These are phyloP conservation scores for Myxozyma vanderwaltii DNA, from an alignment of 805 yeast genomes.

Conservation along the genomic window DNA sequence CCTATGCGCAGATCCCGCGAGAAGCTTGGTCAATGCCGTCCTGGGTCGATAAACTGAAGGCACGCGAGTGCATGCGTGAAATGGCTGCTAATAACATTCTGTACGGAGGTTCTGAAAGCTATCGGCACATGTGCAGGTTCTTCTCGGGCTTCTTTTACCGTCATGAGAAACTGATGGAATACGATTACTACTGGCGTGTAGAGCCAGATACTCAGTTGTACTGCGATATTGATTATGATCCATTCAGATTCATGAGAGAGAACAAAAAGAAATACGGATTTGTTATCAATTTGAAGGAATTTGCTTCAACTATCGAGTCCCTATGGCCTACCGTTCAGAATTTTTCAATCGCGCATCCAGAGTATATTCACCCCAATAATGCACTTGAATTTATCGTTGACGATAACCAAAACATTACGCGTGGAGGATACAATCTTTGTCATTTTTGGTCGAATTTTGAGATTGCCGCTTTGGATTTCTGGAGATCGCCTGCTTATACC, in stretches of 20 bases:
- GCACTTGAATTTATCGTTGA: slow-evolving; percentile 60
- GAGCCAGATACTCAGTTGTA: slow-evolving; percentile 77
- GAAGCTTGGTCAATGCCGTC: slow-evolving; percentile 61
- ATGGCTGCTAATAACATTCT: slow-evolving; percentile 51
- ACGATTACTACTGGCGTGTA: slow-evolving; percentile 77
- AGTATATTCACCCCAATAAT: slow-evolving; percentile 63
- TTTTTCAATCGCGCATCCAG: slow-evolving; percentile 50
- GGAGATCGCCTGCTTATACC: slow-evolving; percentile 55
- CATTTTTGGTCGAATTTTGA: slow-evolving; percentile 84
- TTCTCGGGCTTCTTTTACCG: slow-evolving; percentile 73
- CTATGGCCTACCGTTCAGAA: slow-evolving; percentile 61
- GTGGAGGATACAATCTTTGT: slow-evolving; percentile 63
- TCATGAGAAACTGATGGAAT: slow-evolving; percentile 58
- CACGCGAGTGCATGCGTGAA: slow-evolving; percentile 49
- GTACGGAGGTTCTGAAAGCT: slow-evolving; percentile 62
- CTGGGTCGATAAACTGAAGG: slow-evolving; percentile 58
- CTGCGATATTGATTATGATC: slow-evolving; percentile 69
- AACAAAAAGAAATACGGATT: slow-evolving; percentile 66
- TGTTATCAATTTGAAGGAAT: slow-evolving; percentile 64
- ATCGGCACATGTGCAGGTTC: slow-evolving; percentile 81
- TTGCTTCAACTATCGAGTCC: slow-evolving; percentile 55
- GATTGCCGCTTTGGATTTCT: slow-evolving; percentile 60
- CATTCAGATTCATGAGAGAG: slow-evolving; percentile 57
- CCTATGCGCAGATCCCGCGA: slow-evolving; percentile 61
- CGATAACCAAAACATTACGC: slow-evolving; percentile 51